Evolutionary conservation across 305 asterid species (phyloP), one percentile per base, ranked within the genome.

Genomic region (Fraxinus albicans): DNA sequence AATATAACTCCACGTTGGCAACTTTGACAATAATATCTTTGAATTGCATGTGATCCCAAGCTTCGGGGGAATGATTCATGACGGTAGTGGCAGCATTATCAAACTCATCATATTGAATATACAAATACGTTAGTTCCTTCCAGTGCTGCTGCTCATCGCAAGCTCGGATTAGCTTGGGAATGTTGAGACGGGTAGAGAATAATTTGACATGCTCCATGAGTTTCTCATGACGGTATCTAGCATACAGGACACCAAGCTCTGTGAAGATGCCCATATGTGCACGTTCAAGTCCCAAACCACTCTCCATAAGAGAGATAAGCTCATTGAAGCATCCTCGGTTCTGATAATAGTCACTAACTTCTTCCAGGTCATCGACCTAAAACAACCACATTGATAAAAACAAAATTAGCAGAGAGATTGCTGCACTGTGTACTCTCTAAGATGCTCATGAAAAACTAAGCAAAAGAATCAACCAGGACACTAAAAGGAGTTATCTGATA

Each of bases 21-120:
- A 97, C 99, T 94, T 97, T 97, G 86, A 92, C 99, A 77, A 91
- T 88, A 77, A 95, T 95, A 85, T 97, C 99, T 84, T 95, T 97
- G 93, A 97, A 95, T 87, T 97, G 99, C 99, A 97, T 93, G 87
- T 95, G 99, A 83, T 97, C 99, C 99, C 99, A 97, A 80, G 99
- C 99, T 89, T 95, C 99, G 36, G 99, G 99, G 10, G 99, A 97
- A 87, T 97, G 99, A 89, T 97, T 97, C 99, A 95, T 97, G 86
- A 97, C 99, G 17, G 99, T 97, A 23, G 99, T 94, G 79, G 99
- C 99, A 88, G 99, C 99, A 90, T 95, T 97, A 85, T 95, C 99
- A 85, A 95, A 97, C 91, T 97, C 99, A 75, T 95, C 99, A 87
- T 97, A 97, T 81, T 97, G 99, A 87, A 90, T 88, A 82, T 97